These are phyloP conservation scores for Hansenula lynferdii DNA, from an alignment of 1,139 yeast species.

Conservation along the genomic window DNA sequence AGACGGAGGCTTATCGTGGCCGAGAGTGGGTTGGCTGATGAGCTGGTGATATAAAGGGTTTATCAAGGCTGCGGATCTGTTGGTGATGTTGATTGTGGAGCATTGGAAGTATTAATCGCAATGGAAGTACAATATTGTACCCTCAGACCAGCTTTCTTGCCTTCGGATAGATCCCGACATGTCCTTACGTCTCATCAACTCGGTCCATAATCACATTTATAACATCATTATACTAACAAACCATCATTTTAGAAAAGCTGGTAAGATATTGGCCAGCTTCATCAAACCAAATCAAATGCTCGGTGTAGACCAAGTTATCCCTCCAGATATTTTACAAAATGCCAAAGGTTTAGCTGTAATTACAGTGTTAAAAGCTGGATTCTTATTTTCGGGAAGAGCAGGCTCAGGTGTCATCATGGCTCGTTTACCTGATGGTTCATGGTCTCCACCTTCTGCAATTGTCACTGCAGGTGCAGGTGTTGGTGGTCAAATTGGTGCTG, in stretches of 20 bases:
- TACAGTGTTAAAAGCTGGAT: constrained; percentile 94
- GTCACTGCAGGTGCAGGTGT: constrained; percentile 98
- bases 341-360: constrained; percentile 92
- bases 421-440: constrained; percentile 85
- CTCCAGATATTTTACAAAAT: constrained; percentile 79
- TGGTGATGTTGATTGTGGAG: neutral
- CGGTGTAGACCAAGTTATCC: constrained; percentile 87
- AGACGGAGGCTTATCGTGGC: neutral
- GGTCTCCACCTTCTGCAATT: constrained; percentile 99
- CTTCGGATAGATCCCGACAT: neutral
- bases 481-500: constrained; percentile 97
- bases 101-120: no score
- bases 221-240: neutral
- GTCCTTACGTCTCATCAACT: neutral
- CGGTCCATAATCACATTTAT: neutral
- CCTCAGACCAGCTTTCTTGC: neutral
- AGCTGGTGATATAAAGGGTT: no score
- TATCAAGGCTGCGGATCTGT: neutral
- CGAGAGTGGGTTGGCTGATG: no score
- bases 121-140: no score
- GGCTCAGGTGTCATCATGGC: constrained; percentile 97
- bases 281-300: constrained; percentile 93
- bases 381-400: constrained; percentile 92
- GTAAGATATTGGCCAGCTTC: constrained; percentile 83
- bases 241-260: constrained; percentile 74